These are phyloP conservation scores for Pelargonium fulgidum DNA, from an alignment of 441 rosid genomes.

Conservation along the genomic window DNA sequence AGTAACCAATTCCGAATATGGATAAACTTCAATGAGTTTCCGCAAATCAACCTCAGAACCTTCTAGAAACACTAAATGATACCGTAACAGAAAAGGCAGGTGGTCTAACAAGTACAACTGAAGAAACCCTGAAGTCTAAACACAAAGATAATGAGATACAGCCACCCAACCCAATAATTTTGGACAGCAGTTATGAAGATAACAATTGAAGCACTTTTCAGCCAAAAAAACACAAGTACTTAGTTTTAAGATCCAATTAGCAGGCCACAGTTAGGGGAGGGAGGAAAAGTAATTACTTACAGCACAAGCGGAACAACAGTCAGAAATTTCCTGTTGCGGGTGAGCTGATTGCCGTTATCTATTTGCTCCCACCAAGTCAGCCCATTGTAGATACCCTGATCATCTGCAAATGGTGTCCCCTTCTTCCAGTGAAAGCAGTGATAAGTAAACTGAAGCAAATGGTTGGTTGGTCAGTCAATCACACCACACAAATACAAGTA, in stretches of 20 bases:
- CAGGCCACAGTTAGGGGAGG: neutral
- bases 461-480: neutral
- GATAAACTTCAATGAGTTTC: neutral
- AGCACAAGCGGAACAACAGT: slow-evolving; percentile 72
- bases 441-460: slow-evolving; percentile 58
- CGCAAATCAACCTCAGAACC: neutral
- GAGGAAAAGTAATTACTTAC: slow-evolving; percentile 36
- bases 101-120: neutral
- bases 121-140: neutral
- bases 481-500: no score
- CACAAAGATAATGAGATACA: neutral
- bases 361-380: slow-evolving; percentile 98
- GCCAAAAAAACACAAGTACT: neutral
- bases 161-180: neutral
- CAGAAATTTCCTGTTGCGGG: slow-evolving; percentile 48
- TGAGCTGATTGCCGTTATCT: slow-evolving; percentile 84
- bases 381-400: slow-evolving; percentile 86
- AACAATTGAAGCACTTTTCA: neutral
- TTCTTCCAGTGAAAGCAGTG: slow-evolving; percentile 92
- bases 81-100: neutral
- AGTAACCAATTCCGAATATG: neutral
- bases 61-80: neutral
- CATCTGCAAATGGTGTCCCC: slow-evolving; percentile 94
- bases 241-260: neutral
- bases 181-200: neutral